Evolutionary conservation across 106 monocot species (phyloP).

Genomic region (Dioscorea alata): DNA sequence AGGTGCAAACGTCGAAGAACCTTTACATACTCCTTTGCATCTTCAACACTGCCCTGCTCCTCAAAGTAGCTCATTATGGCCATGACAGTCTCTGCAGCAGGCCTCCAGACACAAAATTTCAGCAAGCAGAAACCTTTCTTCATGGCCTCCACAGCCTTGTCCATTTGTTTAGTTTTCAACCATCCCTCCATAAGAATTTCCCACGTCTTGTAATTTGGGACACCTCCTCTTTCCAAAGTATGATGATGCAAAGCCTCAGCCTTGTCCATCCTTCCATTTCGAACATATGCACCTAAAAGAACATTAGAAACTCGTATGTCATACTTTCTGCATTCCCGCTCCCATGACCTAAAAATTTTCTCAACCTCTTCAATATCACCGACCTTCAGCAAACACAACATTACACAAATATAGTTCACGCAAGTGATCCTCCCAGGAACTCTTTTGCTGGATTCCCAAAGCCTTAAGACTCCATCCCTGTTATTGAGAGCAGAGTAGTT

Average conservation of each 20-base stretch:
- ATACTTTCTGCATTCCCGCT: slow-evolving; percentile 55
- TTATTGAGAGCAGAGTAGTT: slow-evolving; percentile 53
- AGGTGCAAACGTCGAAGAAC: slow-evolving; percentile 18
- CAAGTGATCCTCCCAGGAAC: slow-evolving; percentile 56
- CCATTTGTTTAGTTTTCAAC: slow-evolving; percentile 52
- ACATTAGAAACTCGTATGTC: slow-evolving; percentile 74
- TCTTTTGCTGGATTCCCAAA: slow-evolving; percentile 72
- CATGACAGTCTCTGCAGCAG: slow-evolving; percentile 28
- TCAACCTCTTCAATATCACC: slow-evolving; percentile 59
- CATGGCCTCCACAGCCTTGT: slow-evolving; percentile 74
- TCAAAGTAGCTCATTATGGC: slow-evolving; percentile 42
- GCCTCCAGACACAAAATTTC: slow-evolving; percentile 63
- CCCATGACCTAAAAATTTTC: slow-evolving; percentile 54
- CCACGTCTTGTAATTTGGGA: slow-evolving; percentile 82
- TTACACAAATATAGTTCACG: slow-evolving; percentile 60
- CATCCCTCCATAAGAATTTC: slow-evolving; percentile 91
- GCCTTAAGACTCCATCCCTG: slow-evolving; percentile 43
- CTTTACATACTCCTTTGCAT: slow-evolving; percentile 16
- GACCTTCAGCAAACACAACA: slow-evolving; percentile 61
- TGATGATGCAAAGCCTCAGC: slow-evolving; percentile 52
- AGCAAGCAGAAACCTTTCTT: slow-evolving; percentile 59
- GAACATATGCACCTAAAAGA: slow-evolving; percentile 70
- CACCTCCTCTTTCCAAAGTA: slow-evolving; percentile 50
- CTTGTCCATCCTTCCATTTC: slow-evolving; percentile 63
- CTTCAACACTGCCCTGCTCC: slow-evolving; percentile 3